Evolutionary conservation across 2,329 filamentous ascomycete genomes (phyloP).

Genomic region (Parafenestella ontariensis): DNA sequence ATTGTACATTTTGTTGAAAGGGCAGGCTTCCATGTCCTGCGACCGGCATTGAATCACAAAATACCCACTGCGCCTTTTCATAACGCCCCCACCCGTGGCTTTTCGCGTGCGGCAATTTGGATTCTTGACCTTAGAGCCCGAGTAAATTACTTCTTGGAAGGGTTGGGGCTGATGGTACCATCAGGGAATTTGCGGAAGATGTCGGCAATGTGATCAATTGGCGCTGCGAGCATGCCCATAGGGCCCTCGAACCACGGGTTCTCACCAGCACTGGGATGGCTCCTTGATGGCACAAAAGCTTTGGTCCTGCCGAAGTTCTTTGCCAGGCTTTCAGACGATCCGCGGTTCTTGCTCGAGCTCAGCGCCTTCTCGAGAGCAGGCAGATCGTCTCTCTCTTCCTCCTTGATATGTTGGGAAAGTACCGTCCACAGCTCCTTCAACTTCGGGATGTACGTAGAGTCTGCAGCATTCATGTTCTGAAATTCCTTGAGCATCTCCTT

Average conservation of each 20-base stretch:
- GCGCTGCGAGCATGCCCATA: conserved; percentile 61
- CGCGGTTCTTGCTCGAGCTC: conserved; percentile 12
- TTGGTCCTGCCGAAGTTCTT: conserved; percentile 42
- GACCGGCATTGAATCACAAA: too few relatives aligned
- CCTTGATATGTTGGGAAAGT: conserved; percentile 38
- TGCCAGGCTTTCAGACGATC: conserved; percentile 34
- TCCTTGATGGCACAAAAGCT: conserved; percentile 38
- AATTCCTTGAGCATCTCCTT: conserved; percentile 42
- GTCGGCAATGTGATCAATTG: conserved; percentile 64
- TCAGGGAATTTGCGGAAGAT: conserved; percentile 63
- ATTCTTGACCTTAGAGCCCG: not conserved
- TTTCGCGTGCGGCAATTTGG: not conserved
- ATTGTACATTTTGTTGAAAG: too few relatives aligned
- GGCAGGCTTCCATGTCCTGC: too few relatives aligned
- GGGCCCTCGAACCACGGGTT: conserved; percentile 64
- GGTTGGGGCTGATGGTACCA: conserved; percentile 31
- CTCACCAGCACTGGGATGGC: conserved; percentile 50
- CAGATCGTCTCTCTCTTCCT: conserved; percentile 42
- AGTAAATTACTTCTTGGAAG: conserved; percentile 25
- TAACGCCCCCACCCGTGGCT: not conserved
- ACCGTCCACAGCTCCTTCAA: conserved; percentile 31
- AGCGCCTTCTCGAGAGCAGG: conserved; percentile 37
- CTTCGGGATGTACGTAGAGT: conserved; percentile 31
- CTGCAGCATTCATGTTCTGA: conserved; percentile 33
- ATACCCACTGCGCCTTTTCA: too few relatives aligned